Percentiles rank a stretch among this genome's conserved stretches.
Evolutionary conservation across 2,329 filamentous ascomycete genomes (phyloP).

Genomic region (Stagonosporopsis tanaceti): DNA sequence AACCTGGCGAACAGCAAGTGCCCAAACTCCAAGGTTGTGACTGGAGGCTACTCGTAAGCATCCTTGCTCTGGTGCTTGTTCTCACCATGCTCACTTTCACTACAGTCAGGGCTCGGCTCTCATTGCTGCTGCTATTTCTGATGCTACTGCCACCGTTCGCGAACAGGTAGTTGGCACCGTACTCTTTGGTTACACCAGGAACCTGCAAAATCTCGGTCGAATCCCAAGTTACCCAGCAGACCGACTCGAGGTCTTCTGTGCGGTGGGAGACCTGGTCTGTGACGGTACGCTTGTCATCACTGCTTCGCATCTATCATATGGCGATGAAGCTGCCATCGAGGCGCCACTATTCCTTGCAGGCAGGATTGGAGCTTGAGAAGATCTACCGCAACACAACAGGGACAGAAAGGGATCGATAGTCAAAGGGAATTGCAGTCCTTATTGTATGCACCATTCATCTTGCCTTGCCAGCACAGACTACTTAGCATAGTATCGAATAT

Average conservation of each 20-base stretch:
- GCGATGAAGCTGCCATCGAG: conserved; percentile 30
- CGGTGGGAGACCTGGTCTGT: conserved; percentile 48
- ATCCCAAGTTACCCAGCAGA: conserved; percentile 47
- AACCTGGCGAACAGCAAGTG: conserved; percentile 49
- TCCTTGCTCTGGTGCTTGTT: background rate
- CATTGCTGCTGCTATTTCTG: conserved; percentile 46
- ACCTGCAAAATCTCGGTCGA: conserved; percentile 47
- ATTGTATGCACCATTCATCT: no score
- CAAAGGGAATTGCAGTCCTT: no score
- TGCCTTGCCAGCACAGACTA: no score
- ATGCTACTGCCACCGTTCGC: conserved; percentile 38
- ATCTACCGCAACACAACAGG: no score
- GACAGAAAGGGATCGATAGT: no score
- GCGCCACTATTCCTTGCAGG: conserved; percentile 39
- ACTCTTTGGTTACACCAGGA: conserved; percentile 53
- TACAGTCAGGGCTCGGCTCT: conserved; percentile 51
- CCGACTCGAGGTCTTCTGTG: conserved; percentile 49
- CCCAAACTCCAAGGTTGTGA: conserved; percentile 48
- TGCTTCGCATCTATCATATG: conserved; percentile 45
- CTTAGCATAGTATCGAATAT: no score
- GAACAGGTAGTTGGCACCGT: conserved; percentile 49
- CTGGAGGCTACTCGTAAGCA: conserved; percentile 53
- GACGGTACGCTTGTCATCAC: conserved; percentile 44
- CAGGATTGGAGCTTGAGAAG: conserved; percentile 22
- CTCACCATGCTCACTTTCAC: conserved; percentile 1